A percentile compares a stretch with the other conserved stretches of the same genome.
Evolutionary conservation across 2,329 filamentous ascomycete genomes (phyloP).

Genomic region (Hypoxylon sp.): DNA sequence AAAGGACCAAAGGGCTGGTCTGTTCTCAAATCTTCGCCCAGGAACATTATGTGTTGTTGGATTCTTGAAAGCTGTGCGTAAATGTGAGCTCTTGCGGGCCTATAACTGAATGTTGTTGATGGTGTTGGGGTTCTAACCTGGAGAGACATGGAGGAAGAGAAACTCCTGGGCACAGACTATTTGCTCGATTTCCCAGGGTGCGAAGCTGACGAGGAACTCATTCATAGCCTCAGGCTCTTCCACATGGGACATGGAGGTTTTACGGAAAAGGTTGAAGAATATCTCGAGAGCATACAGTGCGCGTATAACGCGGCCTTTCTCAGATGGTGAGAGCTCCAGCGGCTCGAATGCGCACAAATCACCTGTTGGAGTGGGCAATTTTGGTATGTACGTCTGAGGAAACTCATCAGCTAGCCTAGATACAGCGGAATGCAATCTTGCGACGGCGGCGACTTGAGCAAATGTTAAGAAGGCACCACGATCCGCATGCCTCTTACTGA

Average conservation of each 20-base stretch:
- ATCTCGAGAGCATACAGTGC: not conserved
- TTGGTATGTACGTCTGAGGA: no score
- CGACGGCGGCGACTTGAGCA: not conserved
- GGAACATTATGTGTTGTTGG: not conserved
- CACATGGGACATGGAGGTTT: not conserved
- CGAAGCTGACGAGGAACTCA: not conserved
- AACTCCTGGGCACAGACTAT: not conserved
- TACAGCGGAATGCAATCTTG: not conserved
- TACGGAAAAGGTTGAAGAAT: not conserved
- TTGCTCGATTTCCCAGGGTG: constrained; percentile 7
- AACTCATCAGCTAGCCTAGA: not conserved
- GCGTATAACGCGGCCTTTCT: constrained; percentile 1
- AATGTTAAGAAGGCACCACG: not conserved
- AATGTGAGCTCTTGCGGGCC: constrained; percentile 1
- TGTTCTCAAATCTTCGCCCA: not conserved
- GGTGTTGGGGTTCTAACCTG: not conserved
- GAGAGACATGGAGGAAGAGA: not conserved
- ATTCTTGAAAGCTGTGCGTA: not conserved
- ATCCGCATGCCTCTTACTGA: not conserved
- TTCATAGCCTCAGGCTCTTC: not conserved
- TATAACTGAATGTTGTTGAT: not conserved
- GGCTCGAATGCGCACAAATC: not conserved
- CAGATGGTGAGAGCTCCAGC: not conserved
- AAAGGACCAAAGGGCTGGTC: not conserved
- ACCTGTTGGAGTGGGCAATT: not conserved